Evolutionary conservation across 1,284 basidiomycete species (phyloP).

Genomic region (Uromyces viciae-fabae): DNA sequence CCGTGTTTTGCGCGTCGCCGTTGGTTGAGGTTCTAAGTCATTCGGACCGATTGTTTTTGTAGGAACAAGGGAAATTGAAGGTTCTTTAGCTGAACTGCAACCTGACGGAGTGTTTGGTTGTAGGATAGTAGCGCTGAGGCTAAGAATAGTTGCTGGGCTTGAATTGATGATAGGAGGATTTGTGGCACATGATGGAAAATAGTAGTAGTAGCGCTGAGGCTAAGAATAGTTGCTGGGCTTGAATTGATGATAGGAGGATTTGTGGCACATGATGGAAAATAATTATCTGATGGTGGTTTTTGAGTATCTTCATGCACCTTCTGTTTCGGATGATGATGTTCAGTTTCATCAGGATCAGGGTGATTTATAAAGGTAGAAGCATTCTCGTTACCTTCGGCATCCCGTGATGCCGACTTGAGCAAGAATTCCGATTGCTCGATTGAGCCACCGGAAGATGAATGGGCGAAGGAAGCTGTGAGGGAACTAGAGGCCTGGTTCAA

Average conservation of each 20-base stretch:
- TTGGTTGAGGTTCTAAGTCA: background rate
- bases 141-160: too few relatives aligned
- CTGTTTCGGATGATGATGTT: too few relatives aligned
- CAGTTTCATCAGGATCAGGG: background rate
- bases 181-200: background rate
- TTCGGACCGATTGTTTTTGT: background rate
- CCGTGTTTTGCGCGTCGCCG: slow-evolving; percentile 18
- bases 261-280: background rate
- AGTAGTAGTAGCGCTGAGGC: too few relatives aligned
- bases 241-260: background rate
- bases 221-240: too few relatives aligned
- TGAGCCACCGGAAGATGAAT: background rate
- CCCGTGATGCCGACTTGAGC: background rate
- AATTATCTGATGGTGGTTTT: too few relatives aligned
- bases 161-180: background rate
- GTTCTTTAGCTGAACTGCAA: background rate
- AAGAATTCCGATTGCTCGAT: background rate
- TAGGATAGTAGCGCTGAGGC: too few relatives aligned
- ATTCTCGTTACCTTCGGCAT: background rate
- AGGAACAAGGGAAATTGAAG: too few relatives aligned
- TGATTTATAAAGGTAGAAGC: background rate
- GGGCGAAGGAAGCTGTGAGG: background rate
- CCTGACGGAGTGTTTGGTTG: background rate
- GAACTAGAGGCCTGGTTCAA: background rate
- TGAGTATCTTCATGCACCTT: too few relatives aligned